Evolutionary conservation across 164 flowering plant species (phyloP), one percentile per base, ranked within the genome.

Genomic region (Houttuynia cordata): DNA sequence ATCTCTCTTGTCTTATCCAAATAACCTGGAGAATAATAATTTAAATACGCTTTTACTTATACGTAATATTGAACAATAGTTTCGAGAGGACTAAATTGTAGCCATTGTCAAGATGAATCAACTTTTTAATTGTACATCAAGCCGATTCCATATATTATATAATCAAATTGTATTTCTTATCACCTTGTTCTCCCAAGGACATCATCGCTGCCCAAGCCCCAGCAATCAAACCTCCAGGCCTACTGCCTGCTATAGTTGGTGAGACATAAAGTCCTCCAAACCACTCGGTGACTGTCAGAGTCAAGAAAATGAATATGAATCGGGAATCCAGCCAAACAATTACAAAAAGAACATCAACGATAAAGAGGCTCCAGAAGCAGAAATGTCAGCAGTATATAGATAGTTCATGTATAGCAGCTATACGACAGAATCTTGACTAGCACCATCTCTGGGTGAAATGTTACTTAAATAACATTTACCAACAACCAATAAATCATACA

Each of bases 141-240:
- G 49, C 9, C 1, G 49, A 14, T 42, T 4, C 49, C 17, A 1
- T 42, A 10, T 42, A 1, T 10, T 30, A 30, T 2, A 6, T 30
- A 6, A 30, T 2, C 23, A 24, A 20, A 15, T 0, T 8, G 14
- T 0, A 17, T n/a, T 30, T 7, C 23, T 51, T 55, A 12, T 68
- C 60, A 92, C 98, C 98, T 87, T 93, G 88, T 58, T 70, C 69
- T 24, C 98, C 98, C 58, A 87, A 59, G 62, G n/a, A 80, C 77
- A 92, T 78, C 96, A 92, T 81, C 57, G 98, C 88, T 10, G 98
- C 96, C 98, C 96, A 87, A 63, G 98, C 96, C 24, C 98, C 97
- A 54, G 98, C 98, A 74, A 86, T 83, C 75, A 92, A 72, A 51
- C 90, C 78, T 30, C 98, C 97, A 55, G 96, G 94, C 75, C 97